A percentile compares a stretch with the other conserved stretches of the same genome.
Conservation (phyloP, 148 eudicot genomes). For the Nepenthes gracilis region DNA sequence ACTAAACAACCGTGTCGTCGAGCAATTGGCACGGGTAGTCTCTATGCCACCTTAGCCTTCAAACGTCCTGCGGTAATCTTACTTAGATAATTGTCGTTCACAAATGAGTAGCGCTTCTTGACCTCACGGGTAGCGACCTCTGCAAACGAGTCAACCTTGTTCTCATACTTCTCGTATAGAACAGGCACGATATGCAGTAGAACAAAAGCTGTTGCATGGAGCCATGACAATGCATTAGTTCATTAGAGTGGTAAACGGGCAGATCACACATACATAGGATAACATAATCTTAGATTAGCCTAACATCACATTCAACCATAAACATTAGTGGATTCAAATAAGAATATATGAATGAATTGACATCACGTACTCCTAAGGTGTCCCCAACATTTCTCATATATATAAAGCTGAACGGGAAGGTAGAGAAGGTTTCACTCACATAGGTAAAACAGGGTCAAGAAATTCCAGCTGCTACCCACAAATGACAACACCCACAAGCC, state of each 20-base stretch:
- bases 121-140: slow-evolving; percentile 49
- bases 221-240: background rate
- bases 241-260: too few relatives aligned
- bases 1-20: too few relatives aligned
- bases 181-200: slow-evolving; percentile 65
- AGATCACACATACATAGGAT: too few relatives aligned
- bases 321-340: too few relatives aligned
- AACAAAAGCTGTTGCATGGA: slow-evolving; percentile 42
- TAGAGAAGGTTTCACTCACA: slow-evolving; percentile 22
- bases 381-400: background rate
- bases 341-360: background rate
- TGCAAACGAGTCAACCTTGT: slow-evolving; percentile 47
- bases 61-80: slow-evolving; percentile 55
- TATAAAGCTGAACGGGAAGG: background rate
- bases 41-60: slow-evolving; percentile 45
- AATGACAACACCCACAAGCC: slow-evolving; percentile 58
- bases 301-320: too few relatives aligned
- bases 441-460: slow-evolving; percentile 67
- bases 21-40: background rate
- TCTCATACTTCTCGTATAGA: slow-evolving; percentile 66
- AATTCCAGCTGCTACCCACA: slow-evolving; percentile 54
- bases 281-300: too few relatives aligned
- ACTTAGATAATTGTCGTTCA: slow-evolving; percentile 60
- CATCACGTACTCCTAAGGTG: background rate
- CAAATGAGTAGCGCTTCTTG: slow-evolving; percentile 60